Evolutionary conservation across 139 green algal species (phyloP).

Genomic region (Micractinium sp.): DNA sequence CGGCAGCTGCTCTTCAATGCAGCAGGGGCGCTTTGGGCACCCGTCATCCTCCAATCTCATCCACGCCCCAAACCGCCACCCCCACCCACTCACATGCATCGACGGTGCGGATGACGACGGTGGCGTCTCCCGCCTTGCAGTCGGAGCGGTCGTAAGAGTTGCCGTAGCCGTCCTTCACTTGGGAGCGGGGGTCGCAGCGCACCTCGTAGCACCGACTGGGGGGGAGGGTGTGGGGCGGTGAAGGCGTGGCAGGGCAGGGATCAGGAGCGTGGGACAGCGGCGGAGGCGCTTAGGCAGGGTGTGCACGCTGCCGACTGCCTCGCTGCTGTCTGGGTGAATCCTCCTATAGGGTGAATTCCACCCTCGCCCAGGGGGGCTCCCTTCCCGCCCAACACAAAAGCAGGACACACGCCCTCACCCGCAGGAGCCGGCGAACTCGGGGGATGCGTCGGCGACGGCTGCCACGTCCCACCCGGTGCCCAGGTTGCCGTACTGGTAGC

Average conservation of each 20-base stretch:
- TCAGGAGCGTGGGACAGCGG: neutral
- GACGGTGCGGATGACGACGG: constrained; percentile 39
- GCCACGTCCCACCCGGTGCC: constrained; percentile 34
- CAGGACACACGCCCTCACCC: neutral
- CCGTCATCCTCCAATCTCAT: neutral
- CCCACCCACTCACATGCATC: constrained; percentile 30
- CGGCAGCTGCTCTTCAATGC: neutral
- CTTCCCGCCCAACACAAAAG: neutral
- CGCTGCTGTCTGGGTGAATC: neutral
- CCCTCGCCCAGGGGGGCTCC: no score
- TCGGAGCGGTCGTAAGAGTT: neutral
- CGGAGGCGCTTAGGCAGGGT: neutral
- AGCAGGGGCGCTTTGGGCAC: no score
- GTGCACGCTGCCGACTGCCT: neutral
- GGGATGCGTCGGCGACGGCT: constrained; percentile 33
- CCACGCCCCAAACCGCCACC: no score
- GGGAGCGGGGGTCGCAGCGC: constrained; percentile 8
- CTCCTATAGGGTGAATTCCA: no score
- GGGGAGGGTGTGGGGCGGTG: neutral
- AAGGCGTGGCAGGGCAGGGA: neutral
- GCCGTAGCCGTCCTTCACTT: constrained; percentile 30
- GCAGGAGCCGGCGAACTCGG: constrained; percentile 35
- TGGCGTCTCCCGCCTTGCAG: neutral
- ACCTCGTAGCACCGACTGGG: constrained; percentile 47
- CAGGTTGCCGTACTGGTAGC: constrained; percentile 28